Conservation (phyloP, 805 yeast species). For the Saccharomycopsis guyanensis region DNA sequence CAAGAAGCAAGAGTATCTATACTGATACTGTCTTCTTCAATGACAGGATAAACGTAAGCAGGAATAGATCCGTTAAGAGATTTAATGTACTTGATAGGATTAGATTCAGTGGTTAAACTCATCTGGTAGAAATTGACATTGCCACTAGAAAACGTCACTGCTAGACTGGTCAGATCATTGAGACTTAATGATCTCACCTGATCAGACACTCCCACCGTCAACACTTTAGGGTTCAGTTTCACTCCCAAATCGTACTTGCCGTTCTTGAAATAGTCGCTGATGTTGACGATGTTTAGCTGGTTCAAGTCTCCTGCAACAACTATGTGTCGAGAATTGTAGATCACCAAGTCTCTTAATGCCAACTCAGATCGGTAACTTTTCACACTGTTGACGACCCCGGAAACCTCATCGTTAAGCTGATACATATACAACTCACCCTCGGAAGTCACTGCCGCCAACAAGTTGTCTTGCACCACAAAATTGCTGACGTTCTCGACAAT, state of each 20-base stretch:
- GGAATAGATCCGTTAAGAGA: conserved; percentile 18
- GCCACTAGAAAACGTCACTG: conserved; percentile 56
- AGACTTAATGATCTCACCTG: conserved; percentile 51
- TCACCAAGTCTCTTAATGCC: conserved; percentile 15
- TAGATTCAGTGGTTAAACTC: conserved; percentile 23
- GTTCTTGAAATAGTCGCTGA: conserved; percentile 18
- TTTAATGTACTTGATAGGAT: background rate
- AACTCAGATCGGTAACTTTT: conserved; percentile 14
- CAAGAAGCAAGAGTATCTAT: conserved; percentile 30
- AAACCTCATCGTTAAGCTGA: background rate
- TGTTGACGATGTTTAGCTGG: conserved; percentile 43
- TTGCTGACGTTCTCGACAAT: conserved; percentile 40
- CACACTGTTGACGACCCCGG: background rate
- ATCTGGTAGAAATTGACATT: conserved; percentile 43
- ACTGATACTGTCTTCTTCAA: conserved; percentile 27
- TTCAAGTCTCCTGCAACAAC: conserved; percentile 64
- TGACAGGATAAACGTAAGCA: conserved; percentile 24
- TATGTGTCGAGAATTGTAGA: conserved; percentile 22
- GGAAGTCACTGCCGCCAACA: conserved; percentile 26
- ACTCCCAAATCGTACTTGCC: background rate
- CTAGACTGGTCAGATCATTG: conserved; percentile 42
- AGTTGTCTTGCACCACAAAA: conserved; percentile 30
- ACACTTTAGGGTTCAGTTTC: conserved; percentile 15
- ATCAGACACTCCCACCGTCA: conserved; percentile 38
- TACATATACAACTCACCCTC: conserved; percentile 19